phyloP scores from a whole-genome alignment of 495 filamentous ascomycete genomes.

The Podospora sp. region DNA sequence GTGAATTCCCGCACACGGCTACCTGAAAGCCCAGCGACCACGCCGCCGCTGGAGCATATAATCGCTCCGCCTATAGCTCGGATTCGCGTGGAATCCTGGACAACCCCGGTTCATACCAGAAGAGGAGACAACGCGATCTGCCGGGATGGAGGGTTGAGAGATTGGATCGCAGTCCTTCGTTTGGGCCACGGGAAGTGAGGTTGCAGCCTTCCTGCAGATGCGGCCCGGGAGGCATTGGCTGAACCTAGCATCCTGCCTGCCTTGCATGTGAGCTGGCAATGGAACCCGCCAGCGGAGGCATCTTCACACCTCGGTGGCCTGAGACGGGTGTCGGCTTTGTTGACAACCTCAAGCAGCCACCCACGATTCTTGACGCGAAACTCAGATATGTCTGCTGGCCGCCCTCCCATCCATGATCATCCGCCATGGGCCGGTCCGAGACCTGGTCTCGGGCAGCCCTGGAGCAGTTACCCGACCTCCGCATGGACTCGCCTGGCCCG shows the following conservation, averaged over 20 bases:
- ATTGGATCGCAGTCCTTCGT: slow-evolving; percentile 18
- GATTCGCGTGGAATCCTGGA: slow-evolving; percentile 9
- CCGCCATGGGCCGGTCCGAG: background rate
- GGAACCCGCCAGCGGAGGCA: background rate
- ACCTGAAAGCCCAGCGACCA: background rate
- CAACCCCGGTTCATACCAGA: slow-evolving; percentile 10
- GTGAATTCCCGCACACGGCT: background rate
- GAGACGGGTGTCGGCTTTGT: slow-evolving; percentile 2
- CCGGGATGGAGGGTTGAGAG: slow-evolving; percentile 21
- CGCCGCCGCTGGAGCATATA: slow-evolving; percentile 11
- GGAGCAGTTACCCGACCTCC: slow-evolving; percentile 16
- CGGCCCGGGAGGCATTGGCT: slow-evolving; percentile 9
- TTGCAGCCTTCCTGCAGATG: slow-evolving; percentile 17
- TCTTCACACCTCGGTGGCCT: background rate
- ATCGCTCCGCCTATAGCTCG: slow-evolving; percentile 1
- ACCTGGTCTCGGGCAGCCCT: slow-evolving; percentile 1
- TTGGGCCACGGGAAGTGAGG: slow-evolving; percentile 11
- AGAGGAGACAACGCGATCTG: slow-evolving; percentile 13
- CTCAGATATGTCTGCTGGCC: background rate
- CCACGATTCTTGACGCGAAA: background rate
- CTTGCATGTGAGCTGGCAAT: background rate
- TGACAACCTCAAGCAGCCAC: background rate
- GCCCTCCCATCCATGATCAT: background rate
- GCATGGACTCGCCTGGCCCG: slow-evolving; percentile 12
- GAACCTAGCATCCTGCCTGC: background rate